phyloP scores from a whole-genome alignment of 148 eudicot species.

The Rhododendron williamsianum region DNA sequence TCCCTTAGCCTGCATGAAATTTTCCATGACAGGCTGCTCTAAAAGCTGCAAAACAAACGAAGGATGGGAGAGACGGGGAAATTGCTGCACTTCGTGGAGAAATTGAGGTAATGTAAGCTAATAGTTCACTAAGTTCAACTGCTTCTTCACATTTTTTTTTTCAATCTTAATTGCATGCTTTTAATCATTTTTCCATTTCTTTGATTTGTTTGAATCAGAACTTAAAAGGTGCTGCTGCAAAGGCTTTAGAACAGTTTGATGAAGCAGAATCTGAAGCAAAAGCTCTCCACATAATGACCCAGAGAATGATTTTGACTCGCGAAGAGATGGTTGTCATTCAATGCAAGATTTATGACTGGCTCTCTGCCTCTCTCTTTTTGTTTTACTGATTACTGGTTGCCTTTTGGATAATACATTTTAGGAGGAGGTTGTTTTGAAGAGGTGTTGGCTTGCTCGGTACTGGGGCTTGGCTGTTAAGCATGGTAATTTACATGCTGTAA shows the following conservation, averaged over 20 bases:
- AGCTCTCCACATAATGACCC: constrained; percentile 79
- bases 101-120: constrained; percentile 53
- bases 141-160: background rate
- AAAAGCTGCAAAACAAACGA: constrained; percentile 65
- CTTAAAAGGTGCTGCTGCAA: constrained; percentile 54
- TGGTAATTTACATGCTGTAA: constrained; percentile 42
- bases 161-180: background rate
- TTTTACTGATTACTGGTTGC: background rate
- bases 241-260: constrained; percentile 52
- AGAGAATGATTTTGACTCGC: constrained; percentile 86
- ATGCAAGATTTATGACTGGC: constrained; percentile 5
- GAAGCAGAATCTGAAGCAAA: constrained; percentile 91
- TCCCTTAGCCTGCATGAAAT: constrained; percentile 10
- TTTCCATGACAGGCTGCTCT: constrained; percentile 67
- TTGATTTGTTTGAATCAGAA: constrained; percentile 38
- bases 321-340: constrained; percentile 83
- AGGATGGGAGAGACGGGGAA: constrained; percentile 81
- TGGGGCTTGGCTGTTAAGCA: constrained; percentile 88
- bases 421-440: constrained; percentile 98
- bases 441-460: constrained; percentile 99
- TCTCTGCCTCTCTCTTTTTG: background rate
- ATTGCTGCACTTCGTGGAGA: constrained; percentile 57
- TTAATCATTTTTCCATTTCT: background rate
- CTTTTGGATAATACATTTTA: constrained; percentile 15
- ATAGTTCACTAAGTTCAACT: background rate